Percentiles rank a stretch among this genome's conserved stretches.
Evolutionary conservation across 495 filamentous ascomycete genomes (phyloP).

Genomic region (Durotheca rogersii): DNA sequence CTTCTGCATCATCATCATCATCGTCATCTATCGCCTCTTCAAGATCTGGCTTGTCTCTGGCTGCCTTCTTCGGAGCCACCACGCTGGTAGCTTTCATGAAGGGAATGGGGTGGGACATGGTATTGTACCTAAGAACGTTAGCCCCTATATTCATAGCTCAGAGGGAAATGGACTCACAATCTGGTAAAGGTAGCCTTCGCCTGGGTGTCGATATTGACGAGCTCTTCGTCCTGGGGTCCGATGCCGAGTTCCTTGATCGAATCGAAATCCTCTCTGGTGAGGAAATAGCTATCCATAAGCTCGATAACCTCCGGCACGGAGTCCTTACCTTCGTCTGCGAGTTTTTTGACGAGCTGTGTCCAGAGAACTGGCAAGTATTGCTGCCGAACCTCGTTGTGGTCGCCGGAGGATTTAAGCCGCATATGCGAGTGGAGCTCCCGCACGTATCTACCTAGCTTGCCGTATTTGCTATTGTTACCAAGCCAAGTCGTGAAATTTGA

Average conservation of each 20-base stretch:
- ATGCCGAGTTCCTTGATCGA: slow-evolving; percentile 88
- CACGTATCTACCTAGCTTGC: slow-evolving; percentile 79
- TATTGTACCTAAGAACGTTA: slow-evolving; percentile 68
- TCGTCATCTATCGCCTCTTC: slow-evolving; percentile 95
- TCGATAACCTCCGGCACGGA: slow-evolving; percentile 71
- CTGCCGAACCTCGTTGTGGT: slow-evolving; percentile 90
- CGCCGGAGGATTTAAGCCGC: slow-evolving; percentile 87
- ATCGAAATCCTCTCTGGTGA: slow-evolving; percentile 96
- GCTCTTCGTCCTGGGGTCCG: slow-evolving; percentile 73
- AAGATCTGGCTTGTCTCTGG: slow-evolving; percentile 83
- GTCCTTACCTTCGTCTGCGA: slow-evolving; percentile 73
- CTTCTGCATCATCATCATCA: slow-evolving; percentile 69
- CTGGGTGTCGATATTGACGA: slow-evolving; percentile 75
- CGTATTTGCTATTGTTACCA: slow-evolving; percentile 88
- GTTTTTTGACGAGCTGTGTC: slow-evolving; percentile 69
- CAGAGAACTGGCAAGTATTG: slow-evolving; percentile 92
- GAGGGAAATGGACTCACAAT: slow-evolving; percentile 51
- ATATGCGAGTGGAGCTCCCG: slow-evolving; percentile 98
- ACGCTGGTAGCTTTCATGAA: slow-evolving; percentile 92
- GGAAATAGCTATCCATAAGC: slow-evolving; percentile 94
- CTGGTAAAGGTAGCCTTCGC: slow-evolving; percentile 89
- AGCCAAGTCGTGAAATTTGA: slow-evolving; percentile 83
- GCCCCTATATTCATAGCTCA: slow-evolving; percentile 1
- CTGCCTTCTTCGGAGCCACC: slow-evolving; percentile 63
- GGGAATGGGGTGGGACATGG: slow-evolving; percentile 80